Percentiles rank a stretch among this genome's conserved stretches.
Evolutionary conservation across 2,329 filamentous ascomycete genomes (phyloP).

Genomic region (Curvularia spicifera): DNA sequence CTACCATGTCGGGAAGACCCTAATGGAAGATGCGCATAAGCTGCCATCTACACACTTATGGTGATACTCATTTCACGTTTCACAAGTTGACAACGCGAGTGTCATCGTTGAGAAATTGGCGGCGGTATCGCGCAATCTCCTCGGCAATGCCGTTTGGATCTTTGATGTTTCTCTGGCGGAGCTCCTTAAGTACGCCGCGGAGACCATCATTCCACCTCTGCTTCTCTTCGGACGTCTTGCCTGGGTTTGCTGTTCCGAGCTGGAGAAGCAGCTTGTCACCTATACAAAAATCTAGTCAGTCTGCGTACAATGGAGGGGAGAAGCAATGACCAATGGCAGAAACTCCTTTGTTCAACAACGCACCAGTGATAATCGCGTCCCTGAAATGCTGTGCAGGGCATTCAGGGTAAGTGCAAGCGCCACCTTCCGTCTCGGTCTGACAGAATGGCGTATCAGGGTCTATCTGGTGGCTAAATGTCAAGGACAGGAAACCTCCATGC

Average conservation of each 20-base stretch:
- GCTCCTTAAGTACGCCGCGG: slow-evolving; percentile 45
- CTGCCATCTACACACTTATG: neutral
- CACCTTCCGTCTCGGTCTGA: slow-evolving; percentile 73
- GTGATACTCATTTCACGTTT: slow-evolving; percentile 12
- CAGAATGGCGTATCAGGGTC: slow-evolving; percentile 77
- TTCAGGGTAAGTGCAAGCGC: slow-evolving; percentile 73
- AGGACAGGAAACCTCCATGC: slow-evolving; percentile 78
- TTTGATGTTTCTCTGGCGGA: slow-evolving; percentile 47
- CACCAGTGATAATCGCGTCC: slow-evolving; percentile 75
- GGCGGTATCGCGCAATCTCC: slow-evolving; percentile 50
- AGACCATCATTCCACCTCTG: slow-evolving; percentile 54
- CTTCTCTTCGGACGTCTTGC: slow-evolving; percentile 67
- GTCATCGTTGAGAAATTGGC: slow-evolving; percentile 51
- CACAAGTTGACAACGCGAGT: slow-evolving; percentile 49
- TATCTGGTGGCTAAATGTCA: slow-evolving; percentile 94
- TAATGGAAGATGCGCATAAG: slow-evolving; percentile 5
- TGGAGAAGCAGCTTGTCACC: slow-evolving; percentile 77
- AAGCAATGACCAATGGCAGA: slow-evolving; percentile 26
- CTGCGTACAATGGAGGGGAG: slow-evolving; percentile 44
- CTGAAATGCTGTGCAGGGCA: slow-evolving; percentile 85
- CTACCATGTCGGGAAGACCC: slow-evolving; percentile 6
- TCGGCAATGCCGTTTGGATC: slow-evolving; percentile 49
- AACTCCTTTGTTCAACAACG: slow-evolving; percentile 54
- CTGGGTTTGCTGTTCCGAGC: slow-evolving; percentile 68
- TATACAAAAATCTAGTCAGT: slow-evolving; percentile 54